These are phyloP conservation scores for Fraxinus cuspidata DNA, from an alignment of 257 asterid species.

Conservation along the genomic window DNA sequence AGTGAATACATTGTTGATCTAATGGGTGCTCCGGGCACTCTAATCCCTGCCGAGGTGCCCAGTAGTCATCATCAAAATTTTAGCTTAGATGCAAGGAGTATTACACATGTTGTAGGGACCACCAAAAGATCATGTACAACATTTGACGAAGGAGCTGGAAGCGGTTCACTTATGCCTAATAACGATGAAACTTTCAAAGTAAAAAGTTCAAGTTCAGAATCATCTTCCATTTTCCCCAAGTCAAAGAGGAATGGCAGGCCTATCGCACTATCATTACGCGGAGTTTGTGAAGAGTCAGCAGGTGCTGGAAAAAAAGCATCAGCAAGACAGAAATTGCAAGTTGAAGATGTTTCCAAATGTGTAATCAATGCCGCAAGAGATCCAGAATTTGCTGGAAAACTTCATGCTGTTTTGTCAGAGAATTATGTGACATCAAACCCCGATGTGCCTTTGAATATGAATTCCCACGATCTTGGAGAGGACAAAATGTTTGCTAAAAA, in stretches of 20 bases:
- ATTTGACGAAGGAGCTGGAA: constrained; percentile 36
- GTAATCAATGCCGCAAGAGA: constrained; percentile 34
- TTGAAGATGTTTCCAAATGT: constrained; percentile 45
- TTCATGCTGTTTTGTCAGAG: constrained; percentile 36
- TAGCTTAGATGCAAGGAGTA: constrained; percentile 56
- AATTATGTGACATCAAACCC: constrained; percentile 32
- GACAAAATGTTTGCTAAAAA: constrained; percentile 33
- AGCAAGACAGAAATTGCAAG: constrained; percentile 38
- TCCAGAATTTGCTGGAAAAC: constrained; percentile 39
- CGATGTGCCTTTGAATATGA: constrained; percentile 33
- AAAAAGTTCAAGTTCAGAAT: constrained; percentile 35
- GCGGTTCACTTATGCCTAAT: constrained; percentile 33
- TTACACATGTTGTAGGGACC: constrained; percentile 35
- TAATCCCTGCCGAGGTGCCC: constrained; percentile 88
- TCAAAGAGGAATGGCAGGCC: constrained; percentile 34
- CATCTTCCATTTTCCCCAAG: constrained; percentile 33
- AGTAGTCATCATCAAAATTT: constrained; percentile 56
- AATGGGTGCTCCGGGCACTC: constrained; percentile 99
- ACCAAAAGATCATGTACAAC: constrained; percentile 30
- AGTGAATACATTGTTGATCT: constrained; percentile 96
- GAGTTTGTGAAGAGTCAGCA: constrained; percentile 32
- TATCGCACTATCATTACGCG: constrained; percentile 34
- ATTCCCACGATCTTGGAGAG: constrained; percentile 38
- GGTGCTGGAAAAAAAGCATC: constrained; percentile 32
- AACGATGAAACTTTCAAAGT: constrained; percentile 33